These are phyloP conservation scores for Chalciporus sp. DNA, from an alignment of 1,284 basidiomycete species.

Conservation along the genomic window DNA sequence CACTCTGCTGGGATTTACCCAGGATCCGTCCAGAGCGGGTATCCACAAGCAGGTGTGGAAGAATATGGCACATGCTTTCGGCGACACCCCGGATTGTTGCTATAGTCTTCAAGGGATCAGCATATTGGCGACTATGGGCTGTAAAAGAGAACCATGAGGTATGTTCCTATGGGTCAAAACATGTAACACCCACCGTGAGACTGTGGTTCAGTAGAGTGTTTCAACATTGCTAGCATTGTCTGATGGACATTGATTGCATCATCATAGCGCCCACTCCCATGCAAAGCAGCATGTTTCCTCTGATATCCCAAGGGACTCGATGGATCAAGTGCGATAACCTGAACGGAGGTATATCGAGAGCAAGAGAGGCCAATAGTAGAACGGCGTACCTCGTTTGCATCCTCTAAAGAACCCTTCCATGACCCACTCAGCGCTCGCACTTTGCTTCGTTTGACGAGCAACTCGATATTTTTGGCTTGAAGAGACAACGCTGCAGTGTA, in stretches of 20 bases:
- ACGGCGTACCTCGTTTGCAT: background rate
- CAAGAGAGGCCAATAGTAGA: background rate
- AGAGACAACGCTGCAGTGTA: background rate
- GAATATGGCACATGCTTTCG: too few species aligned
- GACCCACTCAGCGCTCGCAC: background rate
- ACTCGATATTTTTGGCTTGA: background rate
- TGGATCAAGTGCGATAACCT: background rate
- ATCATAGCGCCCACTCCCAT: background rate
- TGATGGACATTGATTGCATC: background rate
- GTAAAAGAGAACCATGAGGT: too few species aligned
- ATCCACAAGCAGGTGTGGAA: background rate
- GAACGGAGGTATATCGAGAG: background rate
- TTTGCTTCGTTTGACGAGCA: background rate
- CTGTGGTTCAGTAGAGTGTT: too few species aligned
- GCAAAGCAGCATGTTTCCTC: background rate
- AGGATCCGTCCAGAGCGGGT: background rate
- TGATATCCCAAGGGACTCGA: background rate
- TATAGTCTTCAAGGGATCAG: too few species aligned
- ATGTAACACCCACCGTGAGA: too few species aligned
- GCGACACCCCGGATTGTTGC: too few species aligned
- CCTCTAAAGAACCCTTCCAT: background rate
- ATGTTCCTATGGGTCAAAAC: too few species aligned
- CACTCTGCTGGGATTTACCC: slow-evolving; percentile 1
- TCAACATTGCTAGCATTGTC: background rate
- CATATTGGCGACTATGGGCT: too few species aligned